phyloP scores from a whole-genome alignment of 768 basidiomycete species.

The Tulasnella sp. region DNA sequence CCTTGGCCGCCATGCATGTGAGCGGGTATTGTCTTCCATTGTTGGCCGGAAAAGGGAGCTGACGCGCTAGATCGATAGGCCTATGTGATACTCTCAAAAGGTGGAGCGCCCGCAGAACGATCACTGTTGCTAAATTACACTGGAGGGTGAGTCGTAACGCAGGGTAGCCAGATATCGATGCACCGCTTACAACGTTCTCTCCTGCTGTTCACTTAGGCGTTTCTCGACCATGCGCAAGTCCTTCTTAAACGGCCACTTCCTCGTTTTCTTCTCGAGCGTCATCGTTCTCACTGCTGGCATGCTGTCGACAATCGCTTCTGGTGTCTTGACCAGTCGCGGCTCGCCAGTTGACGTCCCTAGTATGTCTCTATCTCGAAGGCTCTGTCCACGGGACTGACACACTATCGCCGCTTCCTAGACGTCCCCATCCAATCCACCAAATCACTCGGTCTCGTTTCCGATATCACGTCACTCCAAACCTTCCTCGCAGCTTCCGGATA shows the following conservation, averaged over 20 bases:
- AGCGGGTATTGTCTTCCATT: background rate
- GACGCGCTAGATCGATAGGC: background rate
- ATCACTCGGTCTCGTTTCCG: slow-evolving; percentile 17
- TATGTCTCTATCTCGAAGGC: background rate
- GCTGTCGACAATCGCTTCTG: slow-evolving; percentile 19
- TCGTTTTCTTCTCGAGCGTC: slow-evolving; percentile 20
- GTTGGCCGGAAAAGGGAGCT: background rate
- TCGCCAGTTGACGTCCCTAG: slow-evolving; percentile 3
- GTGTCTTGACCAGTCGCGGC: slow-evolving; percentile 22
- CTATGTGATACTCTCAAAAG: slow-evolving; percentile 18
- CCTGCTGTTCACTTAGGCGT: background rate
- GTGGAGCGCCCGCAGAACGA: slow-evolving; percentile 7
- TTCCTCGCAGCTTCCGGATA: slow-evolving; percentile 21
- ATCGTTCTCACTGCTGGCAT: background rate
- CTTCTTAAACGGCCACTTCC: slow-evolving; percentile 4
- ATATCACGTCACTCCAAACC: background rate
- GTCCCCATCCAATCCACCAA: slow-evolving; percentile 1
- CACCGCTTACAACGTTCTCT: background rate
- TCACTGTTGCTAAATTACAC: slow-evolving; percentile 12
- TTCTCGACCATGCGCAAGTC: background rate
- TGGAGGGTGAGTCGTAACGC: slow-evolving; percentile 1
- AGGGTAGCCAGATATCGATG: background rate
- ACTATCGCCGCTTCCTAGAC: background rate
- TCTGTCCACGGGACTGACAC: background rate
- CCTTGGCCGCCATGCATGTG: slow-evolving; percentile 19